Evolutionary conservation across 2,329 filamentous ascomycete genomes (phyloP), one percentile per base, ranked within the genome.

Genomic region (Zymoseptoria ardabiliae): DNA sequence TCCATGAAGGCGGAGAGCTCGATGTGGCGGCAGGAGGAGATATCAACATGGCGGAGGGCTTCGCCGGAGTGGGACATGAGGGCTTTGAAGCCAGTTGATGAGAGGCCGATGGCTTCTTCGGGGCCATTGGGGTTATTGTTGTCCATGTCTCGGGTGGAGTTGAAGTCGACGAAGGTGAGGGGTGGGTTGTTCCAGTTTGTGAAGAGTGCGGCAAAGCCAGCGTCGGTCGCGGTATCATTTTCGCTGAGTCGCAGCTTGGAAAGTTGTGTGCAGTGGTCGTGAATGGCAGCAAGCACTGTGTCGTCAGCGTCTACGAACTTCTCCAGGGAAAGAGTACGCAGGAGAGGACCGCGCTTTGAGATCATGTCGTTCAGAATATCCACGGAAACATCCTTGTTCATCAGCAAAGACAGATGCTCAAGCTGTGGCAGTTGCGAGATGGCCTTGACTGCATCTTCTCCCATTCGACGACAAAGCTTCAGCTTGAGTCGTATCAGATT

Each of bases 21-120:
- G 63, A 97, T 92, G 71, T 96, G 88, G 2, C 93, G 87, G 70
- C 91, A 96, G 0, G 88, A 89, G 13, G 90, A 84, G n/a, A 97
- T 78, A 69, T 95, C 89, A 35, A 97, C 78, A 49, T 82, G 77
- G 60, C 81, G 79, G 1, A 97, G 74, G 10, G 75, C 78, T 1
- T 75, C 70, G 3, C 90, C 89, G 0, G 91, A 96, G 71, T 97
- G 93, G 0, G 78, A 76, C 90, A 97, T 96, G 50, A 97, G 75
- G 0, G 90, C 89, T 64, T 81, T 78, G 76, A 97, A 93, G 0
- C 89, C 91, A 5, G 82, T 75, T 0, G 85, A 87, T 56, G 87
- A 90, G 30, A 97, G 80, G 1, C 92, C 93, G 51, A 93, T 76
- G 7, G 82, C 68, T 22, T 82, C 79, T 58, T 85, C 76, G 0